Percentiles rank a stretch among this genome's conserved stretches.
These are phyloP conservation scores for Solidago caesia DNA, from an alignment of 129 eudicot genomes.

Conservation along the genomic window DNA sequence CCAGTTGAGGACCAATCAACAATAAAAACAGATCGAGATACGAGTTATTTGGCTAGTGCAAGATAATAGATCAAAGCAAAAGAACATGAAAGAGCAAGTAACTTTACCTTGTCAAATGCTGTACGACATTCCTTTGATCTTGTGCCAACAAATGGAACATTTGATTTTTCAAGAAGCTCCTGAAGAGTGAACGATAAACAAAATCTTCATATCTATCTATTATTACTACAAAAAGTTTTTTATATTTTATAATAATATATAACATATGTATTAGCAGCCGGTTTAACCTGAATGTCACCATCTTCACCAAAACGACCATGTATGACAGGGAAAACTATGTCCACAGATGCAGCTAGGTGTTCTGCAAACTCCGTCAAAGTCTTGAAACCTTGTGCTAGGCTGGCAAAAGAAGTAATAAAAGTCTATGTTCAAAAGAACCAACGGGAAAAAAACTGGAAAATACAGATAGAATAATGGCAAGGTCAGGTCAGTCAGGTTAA, in stretches of 20 bases:
- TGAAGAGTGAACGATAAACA: constrained; percentile 29
- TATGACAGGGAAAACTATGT: constrained; percentile 90
- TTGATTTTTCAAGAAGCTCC: constrained; percentile 75
- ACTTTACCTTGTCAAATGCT: constrained; percentile 85
- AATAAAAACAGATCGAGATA: constrained; percentile 8
- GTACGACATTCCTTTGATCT: constrained; percentile 70
- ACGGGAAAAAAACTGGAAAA: background rate
- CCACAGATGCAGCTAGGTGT: constrained; percentile 75
- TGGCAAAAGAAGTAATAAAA: constrained; percentile 34
- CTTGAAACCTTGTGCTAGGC: constrained; percentile 84
- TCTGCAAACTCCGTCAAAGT: constrained; percentile 71
- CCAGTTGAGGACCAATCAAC: background rate
- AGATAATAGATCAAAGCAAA: background rate
- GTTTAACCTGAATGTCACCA: constrained; percentile 81
- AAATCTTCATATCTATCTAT: constrained; percentile 11
- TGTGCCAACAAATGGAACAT: constrained; percentile 87
- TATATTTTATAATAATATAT: background rate
- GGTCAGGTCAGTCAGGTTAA: background rate
- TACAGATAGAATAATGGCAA: background rate
- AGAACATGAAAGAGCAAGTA: background rate
- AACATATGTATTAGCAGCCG: constrained; percentile 10
- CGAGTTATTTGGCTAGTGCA: constrained; percentile 7
- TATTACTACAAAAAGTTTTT: constrained; percentile 1
- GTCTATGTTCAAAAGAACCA: background rate
- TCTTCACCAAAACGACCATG: constrained; percentile 97